Evolutionary conservation across 768 basidiomycete genomes (phyloP), one percentile per base, ranked within the genome.

Genomic region (Crassisporium funariophilum): DNA sequence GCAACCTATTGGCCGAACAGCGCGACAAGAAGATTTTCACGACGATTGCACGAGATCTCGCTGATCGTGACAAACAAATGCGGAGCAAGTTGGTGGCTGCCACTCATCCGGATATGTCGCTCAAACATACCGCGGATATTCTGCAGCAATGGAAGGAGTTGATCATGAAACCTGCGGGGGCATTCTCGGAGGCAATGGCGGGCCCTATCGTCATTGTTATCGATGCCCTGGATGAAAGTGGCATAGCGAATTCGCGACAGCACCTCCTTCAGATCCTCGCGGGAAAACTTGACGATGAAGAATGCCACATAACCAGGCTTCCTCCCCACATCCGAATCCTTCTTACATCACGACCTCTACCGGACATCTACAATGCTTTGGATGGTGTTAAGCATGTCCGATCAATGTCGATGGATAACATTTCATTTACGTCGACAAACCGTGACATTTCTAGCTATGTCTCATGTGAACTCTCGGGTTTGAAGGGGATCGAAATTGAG

Each of bases 141-240:
- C 19, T 25, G 15, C 43, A 47, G 37, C 61, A 59, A 36, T 61
- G 52, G 46, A 46, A 53, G 25, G 47, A 41, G 19, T 52, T 63
- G 19, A 39, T 59, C 10, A 31, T 51, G 13, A 47, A 45, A 17
- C 43, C 49, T n/a, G 41, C 47, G 7, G 35, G 20, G 37, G 12
- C 16, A 31, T 43, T 58, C 43, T 35, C 40, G n/a, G n/a, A n/a
- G n/a, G n/a, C n/a, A n/a, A 55, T 43, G 31, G 38, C 47, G 25
- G 44, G 50, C 20, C 51, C 51, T 22, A 41, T 56, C 20, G 33
- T 71, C 13, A 47, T 72, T 36, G 56, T 70, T 37, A 52, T 73
- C 16, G 71, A 73, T 49, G 70, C 61, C 3, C 50, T 72, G 20
- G 69, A 72, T 49, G 69, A 72, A 56, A 63, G 69, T 41, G 58